Evolutionary conservation across 1,284 basidiomycete species (phyloP), one percentile per base, ranked within the genome.

Genomic region (Austroboletus niveus): DNA sequence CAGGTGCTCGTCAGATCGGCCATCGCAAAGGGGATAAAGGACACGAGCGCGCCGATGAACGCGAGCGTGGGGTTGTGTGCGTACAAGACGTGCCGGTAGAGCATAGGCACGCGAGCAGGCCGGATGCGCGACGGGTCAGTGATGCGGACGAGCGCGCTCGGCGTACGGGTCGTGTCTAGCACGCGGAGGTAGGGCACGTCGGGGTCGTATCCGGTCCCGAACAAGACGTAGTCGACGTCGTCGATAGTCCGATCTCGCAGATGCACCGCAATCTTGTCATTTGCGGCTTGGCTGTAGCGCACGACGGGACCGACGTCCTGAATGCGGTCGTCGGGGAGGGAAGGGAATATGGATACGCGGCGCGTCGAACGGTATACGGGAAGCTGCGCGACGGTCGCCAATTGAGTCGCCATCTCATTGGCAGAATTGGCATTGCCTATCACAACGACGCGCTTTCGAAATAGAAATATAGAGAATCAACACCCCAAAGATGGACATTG

Each of bases 401-500:
- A 66, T 41, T 77, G 75, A 1, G 73, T 68, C 2, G 74, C 73
- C 34, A 79, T 75, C 42, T 80, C 77, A 56, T 78, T 79, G 24
- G 71, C 68, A 0, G 76, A 78, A 47, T 78, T 76, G 12, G 73
- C 77, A 24, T 77, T 79, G 10, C 73, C 78, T 4, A 80, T 62
- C 12, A 80, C 69, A 0, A 77, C 63, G 30, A 71, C 66, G 20
- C 72, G 70, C 78, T 80, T 40, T 24, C 15, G 14, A 31, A 10
- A 11, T 3, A 36, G 11, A 17, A 8, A n/a, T 1, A 22, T 14
- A 24, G 51, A 29, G 24, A 17, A 15, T 30, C 32, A 54, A 9
- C 42, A 30, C 9, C 17, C 17, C 8, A 27, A 29, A 42, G 40
- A n/a, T 36, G 4, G 10, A 35, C 27, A n/a, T 9, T 34, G 14